Percentiles rank a stretch among this genome's conserved stretches.
Evolutionary conservation across 2,329 filamentous ascomycete species (phyloP).

Genomic region (Ophiostoma himal-ulmi): DNA sequence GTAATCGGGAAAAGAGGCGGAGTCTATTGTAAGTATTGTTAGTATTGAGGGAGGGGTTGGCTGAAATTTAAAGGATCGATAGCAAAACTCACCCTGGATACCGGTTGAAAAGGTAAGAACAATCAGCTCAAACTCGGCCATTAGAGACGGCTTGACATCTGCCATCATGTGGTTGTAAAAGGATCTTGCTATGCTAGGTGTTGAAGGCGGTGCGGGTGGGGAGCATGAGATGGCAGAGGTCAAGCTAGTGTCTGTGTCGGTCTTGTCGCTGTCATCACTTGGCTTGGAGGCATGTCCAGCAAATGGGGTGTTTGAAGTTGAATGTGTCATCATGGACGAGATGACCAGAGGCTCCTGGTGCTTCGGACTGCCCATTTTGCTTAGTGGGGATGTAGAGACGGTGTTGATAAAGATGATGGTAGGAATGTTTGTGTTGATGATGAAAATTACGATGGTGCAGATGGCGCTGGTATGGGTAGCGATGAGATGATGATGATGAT

Average conservation of each 20-base stretch:
- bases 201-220: not conserved
- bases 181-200: not conserved
- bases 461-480: not conserved
- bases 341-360: not conserved
- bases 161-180: constrained; percentile 31
- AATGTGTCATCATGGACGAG: not conserved
- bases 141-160: constrained; percentile 35
- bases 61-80: not conserved
- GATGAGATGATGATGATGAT: not conserved
- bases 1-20: constrained; percentile 55
- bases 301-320: not conserved
- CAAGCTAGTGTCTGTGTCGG: not conserved
- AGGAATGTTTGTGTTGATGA: not conserved
- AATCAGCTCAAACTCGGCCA: constrained; percentile 43
- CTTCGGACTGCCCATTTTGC: not conserved
- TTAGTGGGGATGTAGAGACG: not conserved
- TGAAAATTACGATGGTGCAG: not conserved
- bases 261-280: not conserved
- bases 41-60: not conserved
- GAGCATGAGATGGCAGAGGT: not conserved
- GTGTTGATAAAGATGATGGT: not conserved
- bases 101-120: constrained; percentile 47
- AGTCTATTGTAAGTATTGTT: constrained; percentile 28
- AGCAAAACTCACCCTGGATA: constrained; percentile 39
- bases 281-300: constrained; percentile 1